These are phyloP conservation scores for Phytopythium helicoides DNA, from an alignment of 352 stramenopile species.

Conservation along the genomic window DNA sequence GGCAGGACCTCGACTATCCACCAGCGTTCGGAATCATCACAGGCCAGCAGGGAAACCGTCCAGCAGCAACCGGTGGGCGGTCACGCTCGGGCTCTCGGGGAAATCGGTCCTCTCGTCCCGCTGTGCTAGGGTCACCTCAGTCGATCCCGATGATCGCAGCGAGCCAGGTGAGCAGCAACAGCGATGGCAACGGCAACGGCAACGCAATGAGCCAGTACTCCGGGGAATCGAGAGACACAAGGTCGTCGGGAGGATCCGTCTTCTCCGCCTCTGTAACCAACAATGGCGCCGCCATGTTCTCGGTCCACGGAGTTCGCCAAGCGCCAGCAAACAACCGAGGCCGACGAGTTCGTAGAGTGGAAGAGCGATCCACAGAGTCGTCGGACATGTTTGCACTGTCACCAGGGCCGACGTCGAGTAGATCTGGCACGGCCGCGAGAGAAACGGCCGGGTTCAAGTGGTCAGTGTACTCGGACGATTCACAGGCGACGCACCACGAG, in stretches of 20 bases:
- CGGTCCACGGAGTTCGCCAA: neutral
- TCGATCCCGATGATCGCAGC: slow-evolving; percentile 1
- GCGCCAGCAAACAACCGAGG: neutral
- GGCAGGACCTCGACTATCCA: neutral
- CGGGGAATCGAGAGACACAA: slow-evolving; percentile 3
- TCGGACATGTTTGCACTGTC: neutral
- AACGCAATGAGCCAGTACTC: slow-evolving; percentile 1
- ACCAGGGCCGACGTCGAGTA: neutral
- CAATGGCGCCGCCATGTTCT: slow-evolving; percentile 5
- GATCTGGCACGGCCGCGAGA: neutral
- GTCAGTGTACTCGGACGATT: slow-evolving; percentile 7
- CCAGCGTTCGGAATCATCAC: neutral
- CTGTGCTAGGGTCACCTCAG: neutral
- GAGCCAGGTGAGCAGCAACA: slow-evolving; percentile 3
- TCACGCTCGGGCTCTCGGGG: neutral
- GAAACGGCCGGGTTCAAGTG: slow-evolving; percentile 1
- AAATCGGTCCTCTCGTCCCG: neutral
- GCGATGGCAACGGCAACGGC: slow-evolving; percentile 1
- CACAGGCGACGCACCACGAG: neutral
- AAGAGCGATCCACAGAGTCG: neutral
- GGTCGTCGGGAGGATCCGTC: slow-evolving; percentile 5
- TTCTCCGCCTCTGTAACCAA: slow-evolving; percentile 6
- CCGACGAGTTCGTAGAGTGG: neutral
- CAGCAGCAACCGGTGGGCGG: neutral
- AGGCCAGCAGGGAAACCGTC: neutral